Evolutionary conservation across 306 rosid species (phyloP).

Genomic region (Prunus padus): DNA sequence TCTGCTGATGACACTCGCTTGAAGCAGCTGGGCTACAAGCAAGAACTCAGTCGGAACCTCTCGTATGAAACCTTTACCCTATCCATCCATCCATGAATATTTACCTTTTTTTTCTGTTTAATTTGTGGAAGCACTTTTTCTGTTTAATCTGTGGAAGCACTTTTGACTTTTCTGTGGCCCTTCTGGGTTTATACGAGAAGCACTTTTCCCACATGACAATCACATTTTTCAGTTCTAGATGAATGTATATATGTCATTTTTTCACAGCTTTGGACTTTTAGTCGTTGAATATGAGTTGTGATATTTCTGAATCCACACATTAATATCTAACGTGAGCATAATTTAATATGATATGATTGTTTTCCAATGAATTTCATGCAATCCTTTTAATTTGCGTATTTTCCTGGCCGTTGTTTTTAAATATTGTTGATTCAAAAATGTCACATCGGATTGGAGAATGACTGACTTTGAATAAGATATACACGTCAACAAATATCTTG

Average conservation of each 20-base stretch:
- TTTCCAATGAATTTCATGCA: background rate
- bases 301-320: background rate
- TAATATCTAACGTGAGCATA: background rate
- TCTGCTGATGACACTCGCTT: conserved; percentile 30
- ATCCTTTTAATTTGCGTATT: background rate
- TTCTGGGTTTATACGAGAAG: background rate
- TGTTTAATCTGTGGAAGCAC: background rate
- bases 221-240: background rate
- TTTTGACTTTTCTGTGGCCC: background rate
- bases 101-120: background rate
- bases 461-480: background rate
- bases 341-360: background rate
- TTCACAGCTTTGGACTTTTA: background rate
- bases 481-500: background rate
- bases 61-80: conserved; percentile 23
- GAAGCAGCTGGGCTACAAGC: conserved; percentile 49
- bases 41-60: conserved; percentile 43
- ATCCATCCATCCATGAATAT: background rate
- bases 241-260: background rate
- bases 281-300: background rate
- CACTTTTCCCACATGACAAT: background rate
- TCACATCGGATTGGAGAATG: background rate
- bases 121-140: no score
- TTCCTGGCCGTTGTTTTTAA: background rate
- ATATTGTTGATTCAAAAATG: background rate